These are phyloP conservation scores for Aquilaria agallochum DNA, from an alignment of 441 rosid genomes.

Conservation along the genomic window DNA sequence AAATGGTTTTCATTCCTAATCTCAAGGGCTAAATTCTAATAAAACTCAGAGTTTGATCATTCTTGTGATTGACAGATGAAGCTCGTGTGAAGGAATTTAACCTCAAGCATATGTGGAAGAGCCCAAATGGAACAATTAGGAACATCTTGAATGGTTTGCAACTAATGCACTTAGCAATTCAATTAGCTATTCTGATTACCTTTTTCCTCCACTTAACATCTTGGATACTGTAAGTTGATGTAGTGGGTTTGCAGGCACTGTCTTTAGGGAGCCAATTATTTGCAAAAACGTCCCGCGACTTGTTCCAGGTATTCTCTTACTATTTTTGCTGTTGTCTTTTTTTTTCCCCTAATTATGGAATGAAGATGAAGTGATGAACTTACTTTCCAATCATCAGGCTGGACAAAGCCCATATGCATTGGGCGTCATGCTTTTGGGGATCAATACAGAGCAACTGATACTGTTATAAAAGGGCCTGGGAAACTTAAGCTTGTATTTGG, in stretches of 20 bases:
- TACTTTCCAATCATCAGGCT: slow-evolving; percentile 43
- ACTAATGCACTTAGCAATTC: neutral
- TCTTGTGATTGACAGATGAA: slow-evolving; percentile 55
- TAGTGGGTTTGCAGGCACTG: slow-evolving; percentile 59
- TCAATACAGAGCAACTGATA: slow-evolving; percentile 92
- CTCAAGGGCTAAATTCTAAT: too few relatives aligned
- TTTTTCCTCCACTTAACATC: neutral
- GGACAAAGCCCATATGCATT: slow-evolving; percentile 98
- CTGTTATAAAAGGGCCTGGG: slow-evolving; percentile 82
- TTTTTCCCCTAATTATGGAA: too few relatives aligned
- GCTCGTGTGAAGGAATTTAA: slow-evolving; percentile 80
- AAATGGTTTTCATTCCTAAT: too few relatives aligned
- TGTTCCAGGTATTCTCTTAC: slow-evolving; percentile 57
- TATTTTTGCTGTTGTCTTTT: neutral
- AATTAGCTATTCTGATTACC: slow-evolving; percentile 13
- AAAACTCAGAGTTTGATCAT: neutral
- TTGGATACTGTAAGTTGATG: neutral
- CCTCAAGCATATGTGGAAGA: slow-evolving; percentile 94
- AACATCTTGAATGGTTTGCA: slow-evolving; percentile 84
- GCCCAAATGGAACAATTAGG: slow-evolving; percentile 96
- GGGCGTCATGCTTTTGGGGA: slow-evolving; percentile 99
- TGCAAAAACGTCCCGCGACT: slow-evolving; percentile 90
- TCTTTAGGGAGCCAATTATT: slow-evolving; percentile 93
- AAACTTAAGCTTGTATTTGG: slow-evolving; percentile 88
- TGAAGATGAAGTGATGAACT: slow-evolving; percentile 7